phyloP scores from a whole-genome alignment of 2,329 filamentous ascomycete genomes.

The Fusarium sp. region DNA sequence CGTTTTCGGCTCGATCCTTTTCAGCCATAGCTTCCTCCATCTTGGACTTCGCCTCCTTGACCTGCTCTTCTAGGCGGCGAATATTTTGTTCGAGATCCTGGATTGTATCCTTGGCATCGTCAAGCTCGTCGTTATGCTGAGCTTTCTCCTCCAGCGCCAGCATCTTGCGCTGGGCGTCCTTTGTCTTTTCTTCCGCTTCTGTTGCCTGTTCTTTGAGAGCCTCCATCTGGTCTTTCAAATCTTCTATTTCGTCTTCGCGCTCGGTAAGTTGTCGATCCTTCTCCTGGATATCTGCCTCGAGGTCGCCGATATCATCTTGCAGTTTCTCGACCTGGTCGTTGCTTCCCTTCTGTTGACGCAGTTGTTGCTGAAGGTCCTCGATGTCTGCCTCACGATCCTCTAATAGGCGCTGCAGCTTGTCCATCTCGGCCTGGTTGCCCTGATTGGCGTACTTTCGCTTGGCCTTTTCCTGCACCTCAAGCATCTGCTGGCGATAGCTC shows the following conservation, averaged over 20 bases:
- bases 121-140: conserved; percentile 61
- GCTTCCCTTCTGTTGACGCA: conserved; percentile 67
- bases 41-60: conserved; percentile 65
- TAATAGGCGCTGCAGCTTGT: conserved; percentile 66
- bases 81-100: conserved; percentile 67
- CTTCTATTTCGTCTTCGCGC: conserved; percentile 79
- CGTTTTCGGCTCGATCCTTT: conserved; percentile 67
- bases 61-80: conserved; percentile 64
- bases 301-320: conserved; percentile 77
- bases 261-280: conserved; percentile 80
- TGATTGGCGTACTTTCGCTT: conserved; percentile 81
- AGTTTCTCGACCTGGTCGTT: conserved; percentile 72
- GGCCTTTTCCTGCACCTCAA: conserved; percentile 83
- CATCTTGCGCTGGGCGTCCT: conserved; percentile 62
- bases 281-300: conserved; percentile 79
- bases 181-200: conserved; percentile 68
- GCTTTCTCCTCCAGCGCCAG: conserved; percentile 69
- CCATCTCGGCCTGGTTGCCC: conserved; percentile 70
- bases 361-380: conserved; percentile 68
- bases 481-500: conserved; percentile 81
- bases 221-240: conserved; percentile 68
- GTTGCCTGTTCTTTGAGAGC: conserved; percentile 67
- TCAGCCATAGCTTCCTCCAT: conserved; percentile 64
- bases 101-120: conserved; percentile 68
- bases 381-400: conserved; percentile 70